These are phyloP conservation scores for Curvularia eragrostidis DNA, from an alignment of 2,329 filamentous ascomycete genomes.

Conservation along the genomic window DNA sequence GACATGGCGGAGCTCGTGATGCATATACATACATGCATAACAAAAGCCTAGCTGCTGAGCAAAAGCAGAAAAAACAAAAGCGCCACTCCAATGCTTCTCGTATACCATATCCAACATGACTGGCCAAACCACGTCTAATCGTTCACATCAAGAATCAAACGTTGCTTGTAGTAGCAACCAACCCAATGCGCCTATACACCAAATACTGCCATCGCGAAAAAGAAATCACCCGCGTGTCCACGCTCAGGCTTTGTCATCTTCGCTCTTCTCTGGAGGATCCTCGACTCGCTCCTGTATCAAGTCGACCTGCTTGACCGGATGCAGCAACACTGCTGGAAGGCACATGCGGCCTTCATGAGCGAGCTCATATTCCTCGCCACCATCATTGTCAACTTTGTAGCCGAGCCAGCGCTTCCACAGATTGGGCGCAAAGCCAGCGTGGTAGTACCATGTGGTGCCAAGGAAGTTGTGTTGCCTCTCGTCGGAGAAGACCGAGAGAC, in stretches of 20 bases:
- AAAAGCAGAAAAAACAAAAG: neutral
- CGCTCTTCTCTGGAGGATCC: neutral
- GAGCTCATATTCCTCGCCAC: conserved; percentile 54
- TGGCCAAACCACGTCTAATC: neutral
- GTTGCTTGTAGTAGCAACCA: neutral
- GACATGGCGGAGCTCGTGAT: neutral
- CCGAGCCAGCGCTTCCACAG: conserved; percentile 65
- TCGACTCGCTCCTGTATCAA: conserved; percentile 51
- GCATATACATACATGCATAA: neutral
- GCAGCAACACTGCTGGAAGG: conserved; percentile 56
- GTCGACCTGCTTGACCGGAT: conserved; percentile 60
- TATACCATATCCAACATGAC: neutral
- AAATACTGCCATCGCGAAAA: neutral
- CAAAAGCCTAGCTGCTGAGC: neutral
- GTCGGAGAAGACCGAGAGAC: conserved; percentile 58
- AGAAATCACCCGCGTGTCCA: too few relatives aligned
- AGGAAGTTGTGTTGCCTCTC: conserved; percentile 62
- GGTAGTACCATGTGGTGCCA: conserved; percentile 62
- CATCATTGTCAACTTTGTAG: conserved; percentile 59
- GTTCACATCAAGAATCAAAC: conserved; percentile 12
- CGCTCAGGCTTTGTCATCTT: neutral
- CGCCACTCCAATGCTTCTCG: neutral
- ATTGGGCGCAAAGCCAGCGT: conserved; percentile 60
- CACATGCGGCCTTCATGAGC: conserved; percentile 58
- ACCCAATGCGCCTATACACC: conserved; percentile 7